Conservation (phyloP, 371 early-diverging fungal genomes). For the Mortierella sp. region DNA sequence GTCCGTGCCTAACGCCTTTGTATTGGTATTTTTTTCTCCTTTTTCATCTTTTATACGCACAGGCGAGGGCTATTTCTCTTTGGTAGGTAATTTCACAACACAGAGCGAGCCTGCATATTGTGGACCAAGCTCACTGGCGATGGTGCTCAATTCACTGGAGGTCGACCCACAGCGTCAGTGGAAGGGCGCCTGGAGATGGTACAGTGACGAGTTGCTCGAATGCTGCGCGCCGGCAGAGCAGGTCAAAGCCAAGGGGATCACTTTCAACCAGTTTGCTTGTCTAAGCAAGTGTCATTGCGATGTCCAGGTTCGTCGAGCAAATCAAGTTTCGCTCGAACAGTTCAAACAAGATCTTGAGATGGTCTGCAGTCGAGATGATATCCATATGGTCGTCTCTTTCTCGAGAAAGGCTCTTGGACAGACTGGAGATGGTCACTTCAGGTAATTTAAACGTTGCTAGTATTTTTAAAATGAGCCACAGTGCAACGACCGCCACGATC, state of each 20-base stretch:
- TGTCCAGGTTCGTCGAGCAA: slow-evolving; percentile 80
- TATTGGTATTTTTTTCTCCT: not conserved
- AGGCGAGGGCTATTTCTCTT: slow-evolving; percentile 88
- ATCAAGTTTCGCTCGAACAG: slow-evolving; percentile 77
- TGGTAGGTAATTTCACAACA: slow-evolving; percentile 91
- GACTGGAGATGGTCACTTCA: slow-evolving; percentile 83
- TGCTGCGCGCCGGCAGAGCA: slow-evolving; percentile 86
- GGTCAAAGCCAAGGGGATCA: slow-evolving; percentile 88
- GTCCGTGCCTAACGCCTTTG: slow-evolving; percentile 1
- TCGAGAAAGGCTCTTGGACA: slow-evolving; percentile 85
- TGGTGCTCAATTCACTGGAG: slow-evolving; percentile 94
- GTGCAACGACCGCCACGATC: not conserved
- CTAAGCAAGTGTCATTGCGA: slow-evolving; percentile 90
- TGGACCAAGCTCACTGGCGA: slow-evolving; percentile 83
- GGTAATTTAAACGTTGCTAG: slow-evolving; percentile 18
- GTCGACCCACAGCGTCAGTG: slow-evolving; percentile 90
- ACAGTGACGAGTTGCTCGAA: slow-evolving; percentile 88
- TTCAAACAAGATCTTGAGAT: slow-evolving; percentile 81
- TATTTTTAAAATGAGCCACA: not conserved
- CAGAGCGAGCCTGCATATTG: slow-evolving; percentile 93
- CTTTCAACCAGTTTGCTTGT: slow-evolving; percentile 91
- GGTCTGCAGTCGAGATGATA: slow-evolving; percentile 77
- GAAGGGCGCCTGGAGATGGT: slow-evolving; percentile 95
- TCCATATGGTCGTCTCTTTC: slow-evolving; percentile 92
- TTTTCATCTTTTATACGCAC: not conserved